Conservation (phyloP, 2,329 filamentous ascomycete species). For the Ascochyta rabiei region DNA sequence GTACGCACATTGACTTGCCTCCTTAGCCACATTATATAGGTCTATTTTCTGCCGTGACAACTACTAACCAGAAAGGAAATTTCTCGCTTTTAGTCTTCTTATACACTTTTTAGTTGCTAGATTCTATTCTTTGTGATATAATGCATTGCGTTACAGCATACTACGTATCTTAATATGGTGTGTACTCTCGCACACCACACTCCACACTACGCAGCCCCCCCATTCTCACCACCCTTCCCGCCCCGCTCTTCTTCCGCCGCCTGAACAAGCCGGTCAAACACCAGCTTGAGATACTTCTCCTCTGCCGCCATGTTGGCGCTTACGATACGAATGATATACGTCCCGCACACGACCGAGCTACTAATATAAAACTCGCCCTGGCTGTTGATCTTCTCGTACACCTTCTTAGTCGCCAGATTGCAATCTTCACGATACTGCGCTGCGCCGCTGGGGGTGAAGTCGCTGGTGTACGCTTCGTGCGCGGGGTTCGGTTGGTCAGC, state of each 20-base stretch:
- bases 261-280: slow-evolving; percentile 75
- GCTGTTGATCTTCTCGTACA: slow-evolving; percentile 77
- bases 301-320: slow-evolving; percentile 73
- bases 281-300: slow-evolving; percentile 71
- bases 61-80: too few relatives aligned
- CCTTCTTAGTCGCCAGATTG: slow-evolving; percentile 72
- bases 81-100: too few relatives aligned
- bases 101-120: too few relatives aligned
- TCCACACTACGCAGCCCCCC: not conserved
- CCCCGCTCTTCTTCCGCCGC: slow-evolving; percentile 60
- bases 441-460: slow-evolving; percentile 43
- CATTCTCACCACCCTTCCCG: not conserved
- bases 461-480: slow-evolving; percentile 42
- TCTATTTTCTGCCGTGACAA: too few relatives aligned
- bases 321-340: slow-evolving; percentile 81
- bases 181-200: not conserved
- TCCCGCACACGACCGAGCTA: slow-evolving; percentile 72
- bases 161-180: too few relatives aligned
- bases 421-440: slow-evolving; percentile 58
- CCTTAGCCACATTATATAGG: too few relatives aligned
- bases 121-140: too few relatives aligned
- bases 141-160: too few relatives aligned
- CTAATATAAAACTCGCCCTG: slow-evolving; percentile 83
- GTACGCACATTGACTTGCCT: too few relatives aligned
- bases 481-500: slow-evolving; percentile 34